Percentiles rank a stretch among this genome's conserved stretches.
Conservation (phyloP, 306 rosid species). For the Begonia fuchsioides region DNA sequence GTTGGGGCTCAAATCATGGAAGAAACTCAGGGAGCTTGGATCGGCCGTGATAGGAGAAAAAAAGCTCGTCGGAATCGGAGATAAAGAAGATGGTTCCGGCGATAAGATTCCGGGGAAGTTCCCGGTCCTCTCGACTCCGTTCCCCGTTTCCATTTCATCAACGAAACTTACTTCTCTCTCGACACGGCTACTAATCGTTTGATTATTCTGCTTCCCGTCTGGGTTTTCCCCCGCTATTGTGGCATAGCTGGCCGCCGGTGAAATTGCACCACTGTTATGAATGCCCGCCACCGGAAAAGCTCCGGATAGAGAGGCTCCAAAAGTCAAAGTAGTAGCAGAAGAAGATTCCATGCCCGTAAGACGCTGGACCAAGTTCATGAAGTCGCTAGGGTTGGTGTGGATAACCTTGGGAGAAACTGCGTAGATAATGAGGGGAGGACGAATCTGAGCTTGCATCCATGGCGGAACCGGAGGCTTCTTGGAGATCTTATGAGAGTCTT, state of each 20-base stretch:
- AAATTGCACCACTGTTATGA: background rate
- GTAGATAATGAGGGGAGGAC: slow-evolving; percentile 5
- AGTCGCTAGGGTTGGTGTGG: slow-evolving; percentile 4
- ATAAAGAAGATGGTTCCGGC: too few species aligned
- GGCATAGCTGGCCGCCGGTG: background rate
- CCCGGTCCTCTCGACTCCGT: too few species aligned
- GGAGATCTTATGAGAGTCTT: slow-evolving; percentile 5
- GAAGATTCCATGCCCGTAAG: slow-evolving; percentile 3
- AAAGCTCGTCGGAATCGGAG: too few species aligned
- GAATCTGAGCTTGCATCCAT: slow-evolving; percentile 2
- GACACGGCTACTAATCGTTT: background rate
- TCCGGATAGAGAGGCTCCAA: too few species aligned
- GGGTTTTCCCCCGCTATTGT: background rate
- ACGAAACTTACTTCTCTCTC: too few species aligned
- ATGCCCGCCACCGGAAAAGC: too few species aligned
- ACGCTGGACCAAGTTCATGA: slow-evolving; percentile 11
- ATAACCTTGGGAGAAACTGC: slow-evolving; percentile 7
- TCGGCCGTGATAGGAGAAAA: background rate
- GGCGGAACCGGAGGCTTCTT: background rate
- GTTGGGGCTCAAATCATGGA: too few species aligned
- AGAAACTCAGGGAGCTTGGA: too few species aligned
- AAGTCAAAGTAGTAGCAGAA: background rate
- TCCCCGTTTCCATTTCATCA: too few species aligned
- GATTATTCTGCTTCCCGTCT: background rate
- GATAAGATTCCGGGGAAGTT: slow-evolving; percentile 35